Evolutionary conservation across 176 grass and related monocot genomes (phyloP), one percentile per base, ranked within the genome.

Genomic region (Calamus simplicifolius): DNA sequence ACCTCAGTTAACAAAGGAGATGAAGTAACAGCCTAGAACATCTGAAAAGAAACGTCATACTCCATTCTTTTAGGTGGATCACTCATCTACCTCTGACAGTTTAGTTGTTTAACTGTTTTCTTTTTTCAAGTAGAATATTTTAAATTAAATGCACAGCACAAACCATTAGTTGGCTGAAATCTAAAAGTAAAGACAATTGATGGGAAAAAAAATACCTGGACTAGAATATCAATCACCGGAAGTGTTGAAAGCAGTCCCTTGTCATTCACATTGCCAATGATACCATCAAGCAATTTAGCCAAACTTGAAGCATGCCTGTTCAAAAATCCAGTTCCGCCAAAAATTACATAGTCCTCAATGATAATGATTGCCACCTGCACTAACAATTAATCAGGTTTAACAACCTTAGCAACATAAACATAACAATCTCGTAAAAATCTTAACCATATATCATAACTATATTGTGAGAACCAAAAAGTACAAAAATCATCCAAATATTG

Each of bases 251-350:
- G 73, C 68, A 92, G 75, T 51, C 87, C 93, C 61, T 92, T 98
- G 63, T 98, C 93, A 73, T 92, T 98, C 49, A 92, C 93, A 76
- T 78, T 98, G 69, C 73, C 81, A 78, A 92, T 62, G 73, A 98
- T 85, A 59, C 10, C 68, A 76, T 98, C 81, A 73, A 98, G 63
- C 73, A 98, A 63, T 71, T 81, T 89, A n/a, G 67, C 75, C 72
- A 98, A 49, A 77, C 62, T 88, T 70, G 78, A 67, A 63, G 75
- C 81, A 27, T 98, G 93, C 50, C 81, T 81, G 71, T 85, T 92
- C 54, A 92, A 75, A 92, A 98, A 98, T 57, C 92, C 93, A 51
- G 69, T 69, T 14, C 87, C 93, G 68, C 93, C 74, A 77, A 88
- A 98, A 70, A 98, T 77, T 81, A 70, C 73, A 73, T 98, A 98